Base-by-base conservation (phyloP, 371 early-diverging fungal genomes). In the Actinomucor elegans region DNA sequence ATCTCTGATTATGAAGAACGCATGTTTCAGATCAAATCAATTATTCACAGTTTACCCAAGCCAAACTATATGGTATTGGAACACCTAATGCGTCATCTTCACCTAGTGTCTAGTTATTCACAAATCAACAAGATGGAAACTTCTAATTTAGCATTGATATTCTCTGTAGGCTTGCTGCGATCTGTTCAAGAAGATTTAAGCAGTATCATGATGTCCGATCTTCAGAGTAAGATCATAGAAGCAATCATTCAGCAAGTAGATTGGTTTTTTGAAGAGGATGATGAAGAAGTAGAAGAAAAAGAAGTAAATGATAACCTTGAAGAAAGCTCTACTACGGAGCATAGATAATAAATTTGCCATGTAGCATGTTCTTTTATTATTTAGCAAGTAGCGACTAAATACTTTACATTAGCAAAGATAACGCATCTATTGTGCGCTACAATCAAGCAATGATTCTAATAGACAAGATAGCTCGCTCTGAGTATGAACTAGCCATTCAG, bases 41-140 rank as follows among this genome's bases (percentile, higher is more conserved):
- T 88, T 21, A 71, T 93, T n/a, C 88, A 88, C 35, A 69, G 75
- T 1, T 62, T 93, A 20, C 94, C 94, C 2, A 74, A 71, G 20
- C 48, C 76, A 11, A 85, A 93, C 55, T 89, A 81, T 60, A 71
- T 57, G n/a, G 84, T 86, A 1, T 73, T 92, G 1, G 79, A 88
- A 50, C 88, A 75, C 49, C 59, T 94, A 33, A 81, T 90, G 75
- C 76, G 77, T 23, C 92, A 92, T 69, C 60, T 94, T 36, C 64
- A 73, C 27, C 72, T 66, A 32, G 88, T 93, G 1, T 75, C 86
- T 2, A 70, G 75, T 4, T 71, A 86, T 28, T 71, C 83, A 29
- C 82, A 81, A 5, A 67, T 76, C n/a, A 94, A 91, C 64, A 94
- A 94, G 66, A 94, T 94, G 94, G 92, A 94, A 56, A 68, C 87